Evolutionary conservation across 148 eudicot genomes (phyloP).

Genomic region (Chenopodium suecicum): DNA sequence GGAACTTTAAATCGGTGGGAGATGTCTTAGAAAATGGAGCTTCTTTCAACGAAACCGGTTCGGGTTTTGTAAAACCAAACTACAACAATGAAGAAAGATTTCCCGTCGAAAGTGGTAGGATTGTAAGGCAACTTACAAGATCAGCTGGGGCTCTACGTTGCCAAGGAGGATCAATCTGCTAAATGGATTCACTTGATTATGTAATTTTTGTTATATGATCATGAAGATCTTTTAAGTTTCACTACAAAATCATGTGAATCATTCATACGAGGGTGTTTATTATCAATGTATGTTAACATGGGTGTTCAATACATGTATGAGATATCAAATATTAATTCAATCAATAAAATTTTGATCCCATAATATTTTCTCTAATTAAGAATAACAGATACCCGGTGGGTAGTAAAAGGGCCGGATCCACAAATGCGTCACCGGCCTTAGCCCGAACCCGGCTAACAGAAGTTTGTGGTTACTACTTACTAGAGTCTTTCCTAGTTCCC

Average conservation of each 20-base stretch:
- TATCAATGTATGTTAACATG: background rate
- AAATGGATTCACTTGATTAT: background rate
- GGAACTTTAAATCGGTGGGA: slow-evolving; percentile 52
- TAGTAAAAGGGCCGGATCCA: too few relatives aligned
- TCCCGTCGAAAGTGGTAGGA: slow-evolving; percentile 47
- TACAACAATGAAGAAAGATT: slow-evolving; percentile 51
- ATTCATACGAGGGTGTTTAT: background rate
- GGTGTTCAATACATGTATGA: background rate
- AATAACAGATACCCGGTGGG: too few relatives aligned
- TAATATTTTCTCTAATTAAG: too few relatives aligned
- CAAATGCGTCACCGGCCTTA: too few relatives aligned
- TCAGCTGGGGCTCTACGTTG: slow-evolving; percentile 73
- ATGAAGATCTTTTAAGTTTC: background rate
- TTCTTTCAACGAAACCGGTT: slow-evolving; percentile 39
- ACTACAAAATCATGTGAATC: background rate
- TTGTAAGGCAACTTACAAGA: slow-evolving; percentile 54
- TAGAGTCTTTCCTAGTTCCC: too few relatives aligned
- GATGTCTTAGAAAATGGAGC: slow-evolving; percentile 86
- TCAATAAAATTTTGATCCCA: background rate
- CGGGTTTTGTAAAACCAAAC: slow-evolving; percentile 46
- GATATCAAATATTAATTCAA: background rate
- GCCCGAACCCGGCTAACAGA: too few relatives aligned
- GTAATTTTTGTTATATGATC: background rate
- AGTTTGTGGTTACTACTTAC: too few relatives aligned
- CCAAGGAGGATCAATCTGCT: slow-evolving; percentile 44